Evolutionary conservation across 1,284 basidiomycete species (phyloP), one percentile per base, ranked within the genome.

Genomic region (Ceratobasidium sp.): DNA sequence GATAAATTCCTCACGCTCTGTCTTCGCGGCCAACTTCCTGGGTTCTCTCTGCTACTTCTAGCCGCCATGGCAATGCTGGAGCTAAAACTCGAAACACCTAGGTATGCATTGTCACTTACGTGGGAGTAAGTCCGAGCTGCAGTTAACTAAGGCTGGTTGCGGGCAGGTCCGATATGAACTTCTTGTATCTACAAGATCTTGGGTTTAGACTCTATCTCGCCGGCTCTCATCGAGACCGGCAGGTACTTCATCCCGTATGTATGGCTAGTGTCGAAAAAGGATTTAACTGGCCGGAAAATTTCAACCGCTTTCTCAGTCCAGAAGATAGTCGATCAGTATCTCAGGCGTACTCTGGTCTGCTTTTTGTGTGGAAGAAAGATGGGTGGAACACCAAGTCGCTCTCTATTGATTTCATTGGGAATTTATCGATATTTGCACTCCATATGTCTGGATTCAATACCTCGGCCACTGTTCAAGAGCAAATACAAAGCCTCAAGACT

Each of bases 211-310:
- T 56, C n/a, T 56, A 56, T 13, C 54, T 56, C 10, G 17, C 26
- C 1, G 54, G 54, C n/a, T 56, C 54, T 56, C 54, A 28, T 56
- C 54, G 54, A 56, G 54, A 56, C 13, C 54, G 54, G 13, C 54
- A 56, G 54, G 13, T 56, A 6, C 54, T 56, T 4, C n/a, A 56
- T 17, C n/a, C 12, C 10, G 54, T 56, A 13, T 56, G 54, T n/a
- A 56, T 56, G n/a, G 10, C 54, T 23, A n/a, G 5, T 13, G 26
- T 56, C 54, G 54, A 56, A 56, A 56, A 56, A 13, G 5, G 0
- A 12, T 5, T 28, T 3, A 10, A 10, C 5, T 56, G 54, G 54
- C 6, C 6, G 5, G 3, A 5, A 20, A 17, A 23, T 26, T 6
- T 23, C 54, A 26, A 28, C 1, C 26, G 26, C 26, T 28, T 56